Conservation (phyloP, 352 stramenopile genomes). For the Globisporangium iwayamae region DNA sequence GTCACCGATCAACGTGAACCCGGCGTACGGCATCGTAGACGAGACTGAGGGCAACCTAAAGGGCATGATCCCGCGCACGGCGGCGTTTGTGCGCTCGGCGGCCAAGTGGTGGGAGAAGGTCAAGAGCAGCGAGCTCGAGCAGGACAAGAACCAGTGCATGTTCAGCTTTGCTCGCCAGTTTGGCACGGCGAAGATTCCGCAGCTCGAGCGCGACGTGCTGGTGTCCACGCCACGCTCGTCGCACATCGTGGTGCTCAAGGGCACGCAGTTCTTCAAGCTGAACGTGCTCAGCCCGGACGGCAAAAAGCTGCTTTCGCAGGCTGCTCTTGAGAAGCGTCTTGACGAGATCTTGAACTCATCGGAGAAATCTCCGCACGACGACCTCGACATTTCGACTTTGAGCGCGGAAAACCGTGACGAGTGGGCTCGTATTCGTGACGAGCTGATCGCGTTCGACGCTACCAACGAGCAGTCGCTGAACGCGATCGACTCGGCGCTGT, state of each 20-base stretch:
- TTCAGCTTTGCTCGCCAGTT: slow-evolving; percentile 85
- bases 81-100: slow-evolving; percentile 77
- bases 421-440: slow-evolving; percentile 77
- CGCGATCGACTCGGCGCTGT: slow-evolving; percentile 88
- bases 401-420: slow-evolving; percentile 82
- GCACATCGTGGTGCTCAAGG: slow-evolving; percentile 89
- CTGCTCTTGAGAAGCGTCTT: slow-evolving; percentile 57
- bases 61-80: slow-evolving; percentile 63
- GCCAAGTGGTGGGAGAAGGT: slow-evolving; percentile 89
- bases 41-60: slow-evolving; percentile 75
- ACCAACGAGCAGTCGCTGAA: slow-evolving; percentile 70
- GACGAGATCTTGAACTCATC: slow-evolving; percentile 64
- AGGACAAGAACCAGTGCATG: slow-evolving; percentile 90
- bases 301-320: slow-evolving; percentile 79
- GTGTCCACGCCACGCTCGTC: slow-evolving; percentile 65
- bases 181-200: slow-evolving; percentile 80
- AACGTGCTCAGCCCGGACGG: slow-evolving; percentile 76
- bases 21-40: slow-evolving; percentile 81
- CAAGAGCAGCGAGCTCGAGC: slow-evolving; percentile 82
- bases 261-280: slow-evolving; percentile 83
- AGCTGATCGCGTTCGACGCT: slow-evolving; percentile 61
- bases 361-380: slow-evolving; percentile 37
- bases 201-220: slow-evolving; percentile 68
- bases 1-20: slow-evolving; percentile 90
- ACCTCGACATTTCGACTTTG: slow-evolving; percentile 72